phyloP scores from a whole-genome alignment of 2,329 filamentous ascomycete species.

The Cyclaneusma minus region DNA sequence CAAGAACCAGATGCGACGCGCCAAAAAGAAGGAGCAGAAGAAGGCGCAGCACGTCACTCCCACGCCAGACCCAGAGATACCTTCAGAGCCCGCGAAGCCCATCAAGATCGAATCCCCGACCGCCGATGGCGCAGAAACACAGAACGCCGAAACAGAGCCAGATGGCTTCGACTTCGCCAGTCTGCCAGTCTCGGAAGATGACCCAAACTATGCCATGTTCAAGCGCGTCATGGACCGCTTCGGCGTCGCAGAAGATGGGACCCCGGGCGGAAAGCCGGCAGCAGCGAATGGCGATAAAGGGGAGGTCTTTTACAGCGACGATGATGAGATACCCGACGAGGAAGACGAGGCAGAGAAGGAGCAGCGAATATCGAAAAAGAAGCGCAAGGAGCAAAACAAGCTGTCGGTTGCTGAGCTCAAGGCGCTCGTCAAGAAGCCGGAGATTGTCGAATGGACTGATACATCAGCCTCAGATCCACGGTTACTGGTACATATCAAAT shows the following conservation, averaged over 20 bases:
- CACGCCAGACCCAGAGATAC: conserved; percentile 13
- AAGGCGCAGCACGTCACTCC: conserved; percentile 34
- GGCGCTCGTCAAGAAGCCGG: conserved; percentile 75
- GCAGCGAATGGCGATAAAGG: conserved; percentile 61
- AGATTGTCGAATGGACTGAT: conserved; percentile 96
- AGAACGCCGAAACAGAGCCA: conserved; percentile 16
- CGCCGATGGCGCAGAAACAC: conserved; percentile 13
- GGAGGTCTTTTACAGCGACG: conserved; percentile 68
- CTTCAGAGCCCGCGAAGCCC: conserved; percentile 13
- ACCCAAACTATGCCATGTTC: conserved; percentile 73
- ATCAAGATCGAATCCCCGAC: conserved; percentile 14
- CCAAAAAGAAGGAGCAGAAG: conserved; percentile 90
- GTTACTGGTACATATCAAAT: conserved; percentile 85
- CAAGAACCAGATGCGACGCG: conserved; percentile 87
- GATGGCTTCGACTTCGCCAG: conserved; percentile 30
- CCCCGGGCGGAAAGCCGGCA: conserved; percentile 47
- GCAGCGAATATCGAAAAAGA: conserved; percentile 81
- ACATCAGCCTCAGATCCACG: conserved; percentile 80
- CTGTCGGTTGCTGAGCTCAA: conserved; percentile 92
- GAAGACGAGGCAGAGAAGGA: conserved; percentile 52
- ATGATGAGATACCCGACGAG: conserved; percentile 75
- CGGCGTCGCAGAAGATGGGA: conserved; percentile 45
- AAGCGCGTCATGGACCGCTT: conserved; percentile 74
- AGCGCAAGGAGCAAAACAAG: conserved; percentile 80
- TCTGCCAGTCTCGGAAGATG: conserved; percentile 41